Conservation (phyloP, 1,284 basidiomycete species). For the Cerrena zonata region DNA sequence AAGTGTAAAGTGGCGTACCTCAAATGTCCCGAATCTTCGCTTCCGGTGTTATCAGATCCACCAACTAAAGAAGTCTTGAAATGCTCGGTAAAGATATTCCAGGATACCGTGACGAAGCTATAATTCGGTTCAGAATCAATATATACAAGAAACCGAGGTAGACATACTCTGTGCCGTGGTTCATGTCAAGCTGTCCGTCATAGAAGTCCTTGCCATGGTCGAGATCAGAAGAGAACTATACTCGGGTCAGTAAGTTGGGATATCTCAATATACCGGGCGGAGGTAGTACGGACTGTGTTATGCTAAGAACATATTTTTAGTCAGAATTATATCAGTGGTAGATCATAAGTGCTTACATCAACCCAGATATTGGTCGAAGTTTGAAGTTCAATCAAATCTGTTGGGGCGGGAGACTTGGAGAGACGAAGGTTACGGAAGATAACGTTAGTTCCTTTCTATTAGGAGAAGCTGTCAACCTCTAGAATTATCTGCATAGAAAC, state of each 20-base stretch:
- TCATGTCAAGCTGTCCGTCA: conserved; percentile 22
- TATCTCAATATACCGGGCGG: too few species aligned
- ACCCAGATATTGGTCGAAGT: conserved; percentile 25
- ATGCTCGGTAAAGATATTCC: conserved; percentile 22
- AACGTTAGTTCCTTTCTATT: conserved; percentile 15
- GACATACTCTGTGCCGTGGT: conserved; percentile 20
- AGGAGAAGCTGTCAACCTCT: background rate
- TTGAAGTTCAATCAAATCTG: conserved; percentile 23
- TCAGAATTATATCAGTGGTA: background rate
- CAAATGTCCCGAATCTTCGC: conserved; percentile 20
- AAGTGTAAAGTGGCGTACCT: too few species aligned
- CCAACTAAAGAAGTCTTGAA: conserved; percentile 22
- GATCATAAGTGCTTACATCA: conserved; percentile 13
- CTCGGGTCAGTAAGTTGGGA: background rate
- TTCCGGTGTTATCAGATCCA: conserved; percentile 19
- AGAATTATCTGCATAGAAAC: background rate
- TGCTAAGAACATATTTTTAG: background rate
- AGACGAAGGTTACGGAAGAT: conserved; percentile 24
- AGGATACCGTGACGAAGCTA: conserved; percentile 22
- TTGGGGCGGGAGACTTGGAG: conserved; percentile 18
- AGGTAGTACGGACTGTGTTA: conserved; percentile 12
- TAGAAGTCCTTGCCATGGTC: conserved; percentile 21
- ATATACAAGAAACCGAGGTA: background rate
- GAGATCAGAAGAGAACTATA: conserved; percentile 9
- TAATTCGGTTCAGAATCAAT: background rate